Conservation (phyloP, 139 green algal genomes). For the Microglena sp. region DNA sequence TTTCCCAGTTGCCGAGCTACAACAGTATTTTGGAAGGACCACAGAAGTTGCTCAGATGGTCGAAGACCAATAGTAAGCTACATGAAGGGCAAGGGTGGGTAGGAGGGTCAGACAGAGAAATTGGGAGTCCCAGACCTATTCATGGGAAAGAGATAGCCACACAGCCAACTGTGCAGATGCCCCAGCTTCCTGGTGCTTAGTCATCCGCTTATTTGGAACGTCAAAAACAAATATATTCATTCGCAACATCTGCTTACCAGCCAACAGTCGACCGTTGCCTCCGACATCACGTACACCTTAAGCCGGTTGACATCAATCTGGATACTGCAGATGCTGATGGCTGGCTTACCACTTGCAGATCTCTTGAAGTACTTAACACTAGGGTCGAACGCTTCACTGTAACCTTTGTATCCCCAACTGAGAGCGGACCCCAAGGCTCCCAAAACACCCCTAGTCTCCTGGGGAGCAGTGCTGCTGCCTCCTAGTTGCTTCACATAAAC, state of each 20-base stretch:
- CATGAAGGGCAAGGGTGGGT: background rate
- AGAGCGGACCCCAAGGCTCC: conserved; percentile 15
- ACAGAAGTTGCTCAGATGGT: conserved; percentile 26
- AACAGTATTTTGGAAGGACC: conserved; percentile 34
- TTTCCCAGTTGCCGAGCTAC: no score
- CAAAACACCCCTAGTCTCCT: conserved; percentile 8
- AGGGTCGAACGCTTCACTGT: conserved; percentile 24
- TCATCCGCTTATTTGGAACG: no score
- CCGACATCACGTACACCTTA: conserved; percentile 21
- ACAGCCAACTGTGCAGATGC: background rate
- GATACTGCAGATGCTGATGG: conserved; percentile 9
- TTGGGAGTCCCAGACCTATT: no score
- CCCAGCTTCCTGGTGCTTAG: background rate
- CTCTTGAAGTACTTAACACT: conserved; percentile 18
- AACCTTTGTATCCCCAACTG: conserved; percentile 2
- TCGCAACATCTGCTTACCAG: conserved; percentile 15
- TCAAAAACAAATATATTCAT: no score
- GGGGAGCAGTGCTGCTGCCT: background rate
- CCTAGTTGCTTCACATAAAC: conserved; percentile 12
- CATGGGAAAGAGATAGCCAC: no score
- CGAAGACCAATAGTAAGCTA: conserved; percentile 28
- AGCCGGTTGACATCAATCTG: background rate
- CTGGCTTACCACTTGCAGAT: conserved; percentile 1
- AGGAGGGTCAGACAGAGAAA: background rate
- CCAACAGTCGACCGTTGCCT: conserved; percentile 24